phyloP scores from a whole-genome alignment of 441 rosid genomes.

The Corymbia calophylla region DNA sequence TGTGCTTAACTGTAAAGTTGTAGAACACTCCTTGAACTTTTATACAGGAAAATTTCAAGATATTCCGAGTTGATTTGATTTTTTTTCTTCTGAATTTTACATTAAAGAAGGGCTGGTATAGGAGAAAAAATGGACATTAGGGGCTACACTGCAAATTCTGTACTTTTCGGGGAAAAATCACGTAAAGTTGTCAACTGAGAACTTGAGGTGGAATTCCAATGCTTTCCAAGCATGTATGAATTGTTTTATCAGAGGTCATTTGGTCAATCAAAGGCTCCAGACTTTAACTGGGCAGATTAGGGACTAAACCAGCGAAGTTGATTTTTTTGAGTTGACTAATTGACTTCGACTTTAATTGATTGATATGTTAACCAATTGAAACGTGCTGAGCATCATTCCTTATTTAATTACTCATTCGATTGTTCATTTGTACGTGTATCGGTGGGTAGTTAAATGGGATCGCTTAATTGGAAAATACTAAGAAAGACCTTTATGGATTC shows the following conservation, averaged over 20 bases:
- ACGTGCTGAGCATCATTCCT: background rate
- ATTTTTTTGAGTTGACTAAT: background rate
- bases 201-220: background rate
- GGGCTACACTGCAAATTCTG: background rate
- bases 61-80: background rate
- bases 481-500: background rate
- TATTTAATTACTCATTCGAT: background rate
- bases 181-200: background rate
- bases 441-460: background rate
- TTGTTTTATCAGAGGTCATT: background rate
- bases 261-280: background rate
- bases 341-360: too few species aligned
- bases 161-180: background rate
- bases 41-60: background rate
- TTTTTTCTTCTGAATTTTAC: background rate
- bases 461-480: background rate
- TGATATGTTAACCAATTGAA: background rate
- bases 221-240: background rate
- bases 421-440: background rate
- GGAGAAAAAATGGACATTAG: background rate
- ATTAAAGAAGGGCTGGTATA: background rate
- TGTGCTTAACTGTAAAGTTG: background rate
- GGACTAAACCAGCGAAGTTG: background rate
- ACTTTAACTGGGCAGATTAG: too few species aligned
- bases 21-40: background rate